Percentiles rank a stretch among this genome's conserved stretches.
These are phyloP conservation scores for Penicillium crustosum DNA, from an alignment of 2,329 filamentous ascomycete genomes.

Conservation along the genomic window DNA sequence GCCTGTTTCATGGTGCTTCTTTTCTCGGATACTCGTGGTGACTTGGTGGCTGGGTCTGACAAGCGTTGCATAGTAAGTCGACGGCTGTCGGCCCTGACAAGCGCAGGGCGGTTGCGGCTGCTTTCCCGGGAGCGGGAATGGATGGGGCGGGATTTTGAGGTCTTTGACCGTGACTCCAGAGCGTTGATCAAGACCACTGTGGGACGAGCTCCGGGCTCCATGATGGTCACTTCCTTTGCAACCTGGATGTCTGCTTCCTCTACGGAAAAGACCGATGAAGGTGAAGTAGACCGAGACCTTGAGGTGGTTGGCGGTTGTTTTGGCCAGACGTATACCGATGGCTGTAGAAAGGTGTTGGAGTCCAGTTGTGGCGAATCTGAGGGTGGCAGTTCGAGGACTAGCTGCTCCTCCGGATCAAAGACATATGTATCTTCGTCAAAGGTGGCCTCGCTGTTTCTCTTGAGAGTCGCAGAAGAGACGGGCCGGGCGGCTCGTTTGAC, in stretches of 20 bases:
- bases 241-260: slow-evolving; percentile 36
- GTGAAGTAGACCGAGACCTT: slow-evolving; percentile 30
- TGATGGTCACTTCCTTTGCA: slow-evolving; percentile 34
- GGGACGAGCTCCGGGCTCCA: slow-evolving; percentile 33
- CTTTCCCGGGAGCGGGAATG: slow-evolving; percentile 19
- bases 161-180: slow-evolving; percentile 19
- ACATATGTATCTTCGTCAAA: slow-evolving; percentile 34
- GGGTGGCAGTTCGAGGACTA: slow-evolving; percentile 36
- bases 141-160: slow-evolving; percentile 7
- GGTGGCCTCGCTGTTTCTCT: slow-evolving; percentile 34
- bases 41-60: background rate
- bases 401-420: slow-evolving; percentile 34
- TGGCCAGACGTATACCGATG: slow-evolving; percentile 31
- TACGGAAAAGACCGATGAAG: slow-evolving; percentile 31
- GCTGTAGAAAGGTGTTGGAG: slow-evolving; percentile 32
- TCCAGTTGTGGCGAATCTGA: slow-evolving; percentile 30
- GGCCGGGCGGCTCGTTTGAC: slow-evolving; percentile 32
- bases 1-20: background rate
- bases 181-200: slow-evolving; percentile 37
- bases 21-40: background rate
- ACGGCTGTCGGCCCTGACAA: slow-evolving; percentile 7
- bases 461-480: slow-evolving; percentile 38
- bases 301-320: slow-evolving; percentile 19
- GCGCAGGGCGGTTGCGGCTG: slow-evolving; percentile 4
- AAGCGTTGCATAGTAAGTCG: slow-evolving; percentile 7